Percentiles rank a stretch among this genome's conserved stretches.
These are phyloP conservation scores for Teratosphaeria nubilosa DNA, from an alignment of 2,329 filamentous ascomycete species.

Conservation along the genomic window DNA sequence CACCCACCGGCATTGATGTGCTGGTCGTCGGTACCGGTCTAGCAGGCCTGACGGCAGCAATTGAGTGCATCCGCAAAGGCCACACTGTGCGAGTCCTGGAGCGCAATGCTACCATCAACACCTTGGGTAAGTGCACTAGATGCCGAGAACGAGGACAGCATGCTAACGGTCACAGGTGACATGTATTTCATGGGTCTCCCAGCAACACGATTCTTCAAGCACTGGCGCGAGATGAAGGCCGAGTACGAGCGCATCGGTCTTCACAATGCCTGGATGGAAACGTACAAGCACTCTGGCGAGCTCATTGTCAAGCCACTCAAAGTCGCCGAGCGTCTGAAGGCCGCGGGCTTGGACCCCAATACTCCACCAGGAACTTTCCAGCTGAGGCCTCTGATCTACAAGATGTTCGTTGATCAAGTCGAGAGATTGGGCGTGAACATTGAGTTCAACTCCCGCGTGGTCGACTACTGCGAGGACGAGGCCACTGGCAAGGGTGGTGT, in stretches of 20 bases:
- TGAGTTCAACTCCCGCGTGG: conserved; percentile 32
- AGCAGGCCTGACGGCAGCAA: conserved; percentile 21
- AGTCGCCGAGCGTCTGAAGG: conserved; percentile 41
- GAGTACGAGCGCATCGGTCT: conserved; percentile 45
- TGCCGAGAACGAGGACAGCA: not conserved
- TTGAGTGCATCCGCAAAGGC: conserved; percentile 24
- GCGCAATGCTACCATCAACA: conserved; percentile 40
- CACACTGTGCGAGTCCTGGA: conserved; percentile 23
- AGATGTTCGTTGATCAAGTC: conserved; percentile 44
- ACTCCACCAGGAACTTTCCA: conserved; percentile 46
- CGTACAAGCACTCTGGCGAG: conserved; percentile 44
- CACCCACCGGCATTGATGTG: conserved; percentile 25
- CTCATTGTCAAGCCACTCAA: conserved; percentile 39
- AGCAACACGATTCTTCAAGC: conserved; percentile 45
- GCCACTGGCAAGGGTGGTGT: conserved; percentile 13
- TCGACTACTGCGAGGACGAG: conserved; percentile 30
- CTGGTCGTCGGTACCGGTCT: conserved; percentile 23
- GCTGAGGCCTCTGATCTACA: conserved; percentile 46
- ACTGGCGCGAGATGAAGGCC: conserved; percentile 43
- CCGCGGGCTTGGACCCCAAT: conserved; percentile 34
- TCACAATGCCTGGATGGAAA: conserved; percentile 46
- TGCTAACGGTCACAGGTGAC: conserved; percentile 33
- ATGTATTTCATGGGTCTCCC: conserved; percentile 52
- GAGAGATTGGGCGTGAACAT: conserved; percentile 35
- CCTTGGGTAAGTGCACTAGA: conserved; percentile 32